Conservation (phyloP, 129 eudicot species). For the Pittosporum tobira region DNA sequence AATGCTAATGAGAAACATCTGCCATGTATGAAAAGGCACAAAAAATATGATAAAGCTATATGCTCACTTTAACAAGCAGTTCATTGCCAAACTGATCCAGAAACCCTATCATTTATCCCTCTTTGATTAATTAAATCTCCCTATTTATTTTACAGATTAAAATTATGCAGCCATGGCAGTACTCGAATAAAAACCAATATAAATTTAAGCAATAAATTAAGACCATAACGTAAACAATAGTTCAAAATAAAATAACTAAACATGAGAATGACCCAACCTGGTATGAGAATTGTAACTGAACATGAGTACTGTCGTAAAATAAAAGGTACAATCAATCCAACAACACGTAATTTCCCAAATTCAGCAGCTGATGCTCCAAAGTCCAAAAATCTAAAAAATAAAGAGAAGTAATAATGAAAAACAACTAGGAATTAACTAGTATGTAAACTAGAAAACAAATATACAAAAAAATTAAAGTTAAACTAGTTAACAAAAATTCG, state of each 20-base stretch:
- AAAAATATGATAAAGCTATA: constrained; percentile 8
- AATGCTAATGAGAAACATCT: neutral
- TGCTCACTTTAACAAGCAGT: constrained; percentile 68
- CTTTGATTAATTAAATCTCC: constrained; percentile 76
- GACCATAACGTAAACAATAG: neutral
- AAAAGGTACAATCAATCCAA: neutral
- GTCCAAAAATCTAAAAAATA: too few relatives aligned
- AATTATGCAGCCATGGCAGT: neutral
- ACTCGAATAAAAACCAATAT: neutral
- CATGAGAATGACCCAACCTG: constrained; percentile 77
- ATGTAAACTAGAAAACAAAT: too few relatives aligned
- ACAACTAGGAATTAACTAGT: too few relatives aligned
- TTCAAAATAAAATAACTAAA: neutral
- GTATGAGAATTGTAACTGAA: constrained; percentile 5
- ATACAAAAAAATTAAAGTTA: too few relatives aligned
- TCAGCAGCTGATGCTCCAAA: too few relatives aligned
- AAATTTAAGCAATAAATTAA: neutral
- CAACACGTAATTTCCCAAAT: too few relatives aligned
- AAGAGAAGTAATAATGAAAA: too few relatives aligned
- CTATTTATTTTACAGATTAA: constrained; percentile 19
- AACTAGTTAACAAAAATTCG: too few relatives aligned
- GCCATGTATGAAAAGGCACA: neutral
- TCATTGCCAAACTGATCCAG: constrained; percentile 70
- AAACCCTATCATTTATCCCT: constrained; percentile 73
- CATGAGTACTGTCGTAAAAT: neutral